phyloP scores from a whole-genome alignment of 305 asterid genomes.

The Solanum hybrid region DNA sequence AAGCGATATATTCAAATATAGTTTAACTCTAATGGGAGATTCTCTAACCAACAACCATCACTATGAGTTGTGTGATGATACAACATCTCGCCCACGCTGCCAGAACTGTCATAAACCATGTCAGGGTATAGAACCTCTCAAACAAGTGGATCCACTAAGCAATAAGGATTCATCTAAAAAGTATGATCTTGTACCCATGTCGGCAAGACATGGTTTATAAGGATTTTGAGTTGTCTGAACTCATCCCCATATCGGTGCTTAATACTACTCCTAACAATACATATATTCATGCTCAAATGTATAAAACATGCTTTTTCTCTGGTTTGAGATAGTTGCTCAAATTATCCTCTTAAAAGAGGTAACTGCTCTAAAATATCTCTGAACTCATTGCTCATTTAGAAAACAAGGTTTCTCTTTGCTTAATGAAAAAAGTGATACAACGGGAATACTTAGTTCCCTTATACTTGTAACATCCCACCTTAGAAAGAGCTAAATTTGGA shows the following conservation, averaged over 20 bases:
- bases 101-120: not conserved
- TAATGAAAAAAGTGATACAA: too few relatives aligned
- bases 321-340: not conserved
- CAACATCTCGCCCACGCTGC: not conserved
- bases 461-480: not conserved
- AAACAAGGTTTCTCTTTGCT: not conserved
- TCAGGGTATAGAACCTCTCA: not conserved
- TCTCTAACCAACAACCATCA: not conserved
- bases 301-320: not conserved
- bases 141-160: not conserved
- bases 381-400: not conserved
- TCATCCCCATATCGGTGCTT: not conserved
- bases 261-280: not conserved
- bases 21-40: not conserved
- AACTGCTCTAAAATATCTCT: too few relatives aligned
- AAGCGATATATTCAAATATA: not conserved
- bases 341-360: not conserved
- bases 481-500: not conserved
- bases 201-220: not conserved
- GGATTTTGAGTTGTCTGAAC: not conserved
- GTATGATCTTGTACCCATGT: too few relatives aligned
- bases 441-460: not conserved
- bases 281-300: not conserved
- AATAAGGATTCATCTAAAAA: not conserved
- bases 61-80: not conserved